phyloP scores from a whole-genome alignment of 2,329 filamentous ascomycete species.

The Camillea tinctor region DNA sequence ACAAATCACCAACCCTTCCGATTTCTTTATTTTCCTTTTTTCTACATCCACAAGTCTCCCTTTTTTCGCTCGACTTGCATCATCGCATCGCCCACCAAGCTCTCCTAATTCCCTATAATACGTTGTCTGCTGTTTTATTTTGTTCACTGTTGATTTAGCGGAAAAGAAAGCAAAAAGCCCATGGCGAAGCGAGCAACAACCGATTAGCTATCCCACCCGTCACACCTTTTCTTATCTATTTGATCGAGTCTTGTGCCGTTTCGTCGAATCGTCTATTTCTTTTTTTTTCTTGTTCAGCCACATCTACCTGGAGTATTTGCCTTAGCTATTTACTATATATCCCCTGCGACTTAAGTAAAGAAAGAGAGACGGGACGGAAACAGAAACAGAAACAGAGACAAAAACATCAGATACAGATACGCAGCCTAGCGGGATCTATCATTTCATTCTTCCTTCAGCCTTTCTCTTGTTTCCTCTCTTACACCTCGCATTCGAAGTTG shows the following conservation, averaged over 20 bases:
- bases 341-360: too few relatives aligned
- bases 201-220: neutral
- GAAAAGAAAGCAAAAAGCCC: neutral
- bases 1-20: constrained; percentile 2
- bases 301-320: constrained; percentile 12
- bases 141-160: neutral
- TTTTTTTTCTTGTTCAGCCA: too few relatives aligned
- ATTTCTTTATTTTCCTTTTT: neutral
- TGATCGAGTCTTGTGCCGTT: constrained; percentile 10
- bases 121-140: constrained; percentile 2
- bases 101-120: constrained; percentile 7
- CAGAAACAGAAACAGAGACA: neutral
- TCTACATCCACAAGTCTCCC: constrained; percentile 4
- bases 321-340: constrained; percentile 18
- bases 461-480: neutral
- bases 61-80: constrained; percentile 4
- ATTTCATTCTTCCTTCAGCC: too few relatives aligned
- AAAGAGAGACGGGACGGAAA: too few relatives aligned
- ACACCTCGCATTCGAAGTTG: neutral
- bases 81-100: constrained; percentile 1
- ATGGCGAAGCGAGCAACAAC: neutral
- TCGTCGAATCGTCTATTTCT: constrained; percentile 10
- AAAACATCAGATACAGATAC: too few relatives aligned
- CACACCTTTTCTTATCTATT: constrained; percentile 2
- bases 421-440: neutral